phyloP scores from a whole-genome alignment of 192 early-diverging fungal genomes.

The Coemansia sp. region DNA sequence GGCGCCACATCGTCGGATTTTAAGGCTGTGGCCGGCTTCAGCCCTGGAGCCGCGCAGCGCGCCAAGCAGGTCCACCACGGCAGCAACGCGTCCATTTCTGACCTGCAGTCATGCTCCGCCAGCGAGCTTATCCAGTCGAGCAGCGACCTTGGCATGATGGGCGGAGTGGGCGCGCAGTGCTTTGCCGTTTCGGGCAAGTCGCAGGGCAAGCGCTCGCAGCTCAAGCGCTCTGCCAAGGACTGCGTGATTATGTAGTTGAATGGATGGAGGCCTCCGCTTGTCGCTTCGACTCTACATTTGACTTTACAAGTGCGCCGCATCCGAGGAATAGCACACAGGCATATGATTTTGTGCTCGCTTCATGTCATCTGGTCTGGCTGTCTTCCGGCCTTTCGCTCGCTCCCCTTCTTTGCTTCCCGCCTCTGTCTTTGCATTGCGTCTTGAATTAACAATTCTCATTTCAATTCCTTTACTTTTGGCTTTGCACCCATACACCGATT shows the following conservation, averaged over 20 bases:
- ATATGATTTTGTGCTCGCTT: neutral
- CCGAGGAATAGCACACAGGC: neutral
- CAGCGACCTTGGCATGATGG: conserved; percentile 20
- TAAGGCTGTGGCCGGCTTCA: conserved; percentile 43
- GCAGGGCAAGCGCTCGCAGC: conserved; percentile 1
- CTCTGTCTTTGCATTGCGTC: neutral
- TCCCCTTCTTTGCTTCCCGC: neutral
- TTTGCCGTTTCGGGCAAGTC: conserved; percentile 18
- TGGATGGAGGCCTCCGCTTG: neutral
- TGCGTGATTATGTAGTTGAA: conserved; percentile 39
- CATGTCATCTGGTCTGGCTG: neutral
- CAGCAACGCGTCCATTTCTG: conserved; percentile 32
- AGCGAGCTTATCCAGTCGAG: conserved; percentile 26
- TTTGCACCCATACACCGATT: too few relatives aligned
- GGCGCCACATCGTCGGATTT: conserved; percentile 39
- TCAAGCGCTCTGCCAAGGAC: conserved; percentile 29
- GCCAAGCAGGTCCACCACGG: conserved; percentile 32
- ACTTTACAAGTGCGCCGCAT: neutral
- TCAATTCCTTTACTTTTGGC: neutral
- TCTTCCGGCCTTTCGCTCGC: neutral
- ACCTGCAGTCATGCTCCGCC: conserved; percentile 37
- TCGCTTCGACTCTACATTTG: neutral
- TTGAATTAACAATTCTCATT: too few relatives aligned
- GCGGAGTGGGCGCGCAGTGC: conserved; percentile 20
- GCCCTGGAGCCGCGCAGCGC: conserved; percentile 44